Evolutionary conservation across 2,329 filamentous ascomycete genomes (phyloP), one percentile per base, ranked within the genome.

Genomic region (Trematosphaeria pertusa): DNA sequence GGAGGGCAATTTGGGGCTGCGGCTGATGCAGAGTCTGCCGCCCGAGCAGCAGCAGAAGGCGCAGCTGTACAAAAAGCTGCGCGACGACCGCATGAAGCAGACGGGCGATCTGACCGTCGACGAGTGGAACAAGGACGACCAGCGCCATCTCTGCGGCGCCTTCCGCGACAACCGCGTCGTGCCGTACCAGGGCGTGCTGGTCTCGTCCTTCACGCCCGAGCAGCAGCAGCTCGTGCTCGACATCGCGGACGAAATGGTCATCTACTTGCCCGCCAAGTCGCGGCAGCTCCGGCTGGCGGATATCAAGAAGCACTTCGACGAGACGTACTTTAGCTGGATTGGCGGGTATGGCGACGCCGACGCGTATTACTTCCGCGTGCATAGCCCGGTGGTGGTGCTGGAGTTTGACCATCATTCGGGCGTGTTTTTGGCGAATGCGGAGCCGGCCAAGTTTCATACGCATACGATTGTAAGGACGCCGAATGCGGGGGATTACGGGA

Each of bases 331-430:
- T 64, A 83, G 81, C 64, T 93, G 89, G 87, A 91, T 92, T 43
- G 89, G 89, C 3, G 84, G 82, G 0, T 88, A 75, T 50, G 82
- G 78, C 0, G 78, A 88, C 40, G 71, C 81, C 0, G 87, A 91
- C 65, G 76, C 88, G 0, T 93, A 89, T 61, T 93, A 92, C 69
- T 93, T 86, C 61, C 80, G 89, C 0, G 80, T 93, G 3, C 88
- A 93, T 70, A 90, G 83, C 54, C 88, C 88, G 0, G 87, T 92
- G 0, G 76, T 90, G 0, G 74, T 92, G 2, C 75, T 87, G 40
- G 89, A 93, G 76, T 89, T 93, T 59, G 89, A 92, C 59, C 87
- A 91, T 62, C 88, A 92, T 67, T 88, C 84, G 0, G 88, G 88
- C 0, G 88, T 92, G 0, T 92, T 91, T 58, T 69, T 93, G 61